phyloP scores from a whole-genome alignment of 345 rosid genomes.

The Erucastrum elatum region DNA sequence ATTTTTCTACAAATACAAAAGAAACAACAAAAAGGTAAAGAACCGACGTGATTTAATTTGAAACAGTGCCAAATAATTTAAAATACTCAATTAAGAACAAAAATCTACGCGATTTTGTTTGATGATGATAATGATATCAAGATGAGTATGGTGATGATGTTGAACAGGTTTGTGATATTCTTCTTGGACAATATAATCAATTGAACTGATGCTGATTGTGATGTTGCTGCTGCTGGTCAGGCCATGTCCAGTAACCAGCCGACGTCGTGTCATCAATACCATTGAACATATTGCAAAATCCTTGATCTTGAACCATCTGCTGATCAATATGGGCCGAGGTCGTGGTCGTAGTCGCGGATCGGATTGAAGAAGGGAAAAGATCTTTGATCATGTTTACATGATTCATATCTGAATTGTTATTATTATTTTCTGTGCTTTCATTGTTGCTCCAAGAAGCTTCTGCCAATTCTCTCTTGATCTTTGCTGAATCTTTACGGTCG shows the following conservation, averaged over 20 bases:
- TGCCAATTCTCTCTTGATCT: slow-evolving; percentile 55
- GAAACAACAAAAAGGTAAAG: neutral
- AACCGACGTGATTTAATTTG: neutral
- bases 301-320: slow-evolving; percentile 59
- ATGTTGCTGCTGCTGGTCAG: slow-evolving; percentile 61
- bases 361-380: slow-evolving; percentile 56
- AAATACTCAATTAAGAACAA: slow-evolving; percentile 5
- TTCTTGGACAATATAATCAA: slow-evolving; percentile 18
- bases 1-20: slow-evolving; percentile 36
- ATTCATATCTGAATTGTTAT: slow-evolving; percentile 58
- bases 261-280: slow-evolving; percentile 72
- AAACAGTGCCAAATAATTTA: slow-evolving; percentile 24
- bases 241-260: slow-evolving; percentile 69
- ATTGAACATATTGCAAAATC: slow-evolving; percentile 67
- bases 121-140: slow-evolving; percentile 23
- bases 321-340: slow-evolving; percentile 47
- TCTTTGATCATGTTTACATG: slow-evolving; percentile 47
- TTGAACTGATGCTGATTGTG: slow-evolving; percentile 44
- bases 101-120: slow-evolving; percentile 25
- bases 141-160: slow-evolving; percentile 23
- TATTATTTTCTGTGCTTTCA: slow-evolving; percentile 54
- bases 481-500: slow-evolving; percentile 49
- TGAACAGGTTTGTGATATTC: slow-evolving; percentile 1
- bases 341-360: slow-evolving; percentile 50
- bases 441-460: slow-evolving; percentile 77